phyloP scores from a whole-genome alignment of 1,284 basidiomycete species.

The Microbotryum scabiosae region DNA sequence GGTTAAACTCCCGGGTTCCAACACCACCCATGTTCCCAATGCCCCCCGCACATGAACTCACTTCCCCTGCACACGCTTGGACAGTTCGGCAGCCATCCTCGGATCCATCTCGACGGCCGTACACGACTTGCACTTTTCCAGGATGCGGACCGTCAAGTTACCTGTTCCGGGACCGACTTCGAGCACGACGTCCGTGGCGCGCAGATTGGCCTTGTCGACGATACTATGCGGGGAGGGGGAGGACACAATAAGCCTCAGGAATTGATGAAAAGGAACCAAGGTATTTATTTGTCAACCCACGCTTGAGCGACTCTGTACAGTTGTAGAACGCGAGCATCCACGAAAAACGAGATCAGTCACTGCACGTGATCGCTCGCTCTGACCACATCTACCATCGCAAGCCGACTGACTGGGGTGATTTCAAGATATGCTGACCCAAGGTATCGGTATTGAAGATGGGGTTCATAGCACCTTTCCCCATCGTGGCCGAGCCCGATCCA shows the following conservation, averaged over 20 bases:
- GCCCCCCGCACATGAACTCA: constrained; percentile 47
- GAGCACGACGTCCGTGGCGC: constrained; percentile 89
- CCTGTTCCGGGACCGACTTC: constrained; percentile 99
- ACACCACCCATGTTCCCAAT: background rate
- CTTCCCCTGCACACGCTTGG: constrained; percentile 97
- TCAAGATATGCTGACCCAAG: constrained; percentile 95
- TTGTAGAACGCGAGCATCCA: no score
- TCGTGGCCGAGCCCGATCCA: constrained; percentile 4
- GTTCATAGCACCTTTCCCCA: constrained; percentile 30
- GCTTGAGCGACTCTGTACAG: constrained; percentile 24
- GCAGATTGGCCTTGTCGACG: constrained; percentile 69
- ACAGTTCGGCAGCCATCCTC: constrained; percentile 94
- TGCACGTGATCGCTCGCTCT: no score
- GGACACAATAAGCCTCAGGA: background rate
- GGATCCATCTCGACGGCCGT: constrained; percentile 98
- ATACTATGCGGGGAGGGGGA: constrained; percentile 20
- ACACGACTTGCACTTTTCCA: constrained; percentile 86
- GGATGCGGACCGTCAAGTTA: constrained; percentile 87
- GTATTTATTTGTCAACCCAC: background rate
- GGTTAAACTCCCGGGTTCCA: background rate
- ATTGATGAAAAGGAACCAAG: background rate
- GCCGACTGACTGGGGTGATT: constrained; percentile 73
- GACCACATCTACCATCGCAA: no score
- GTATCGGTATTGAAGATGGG: constrained; percentile 46
- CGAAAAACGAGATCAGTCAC: no score